Base-by-base conservation (phyloP, 352 stramenopile species). In the Phytophthora crassamura region DNA sequence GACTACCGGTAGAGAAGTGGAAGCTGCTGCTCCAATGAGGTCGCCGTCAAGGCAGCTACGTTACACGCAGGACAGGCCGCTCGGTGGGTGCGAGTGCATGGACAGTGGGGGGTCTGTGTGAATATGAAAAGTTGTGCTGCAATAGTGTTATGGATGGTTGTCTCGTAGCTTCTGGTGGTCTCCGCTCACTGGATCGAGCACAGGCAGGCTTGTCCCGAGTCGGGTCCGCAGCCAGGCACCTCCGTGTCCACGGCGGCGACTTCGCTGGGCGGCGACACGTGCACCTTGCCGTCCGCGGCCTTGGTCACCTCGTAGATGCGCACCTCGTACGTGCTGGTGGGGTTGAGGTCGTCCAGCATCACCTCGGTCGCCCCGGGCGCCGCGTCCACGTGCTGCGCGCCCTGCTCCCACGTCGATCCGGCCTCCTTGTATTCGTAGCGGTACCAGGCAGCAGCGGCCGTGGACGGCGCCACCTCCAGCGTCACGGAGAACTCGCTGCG, bases 281-380 rank as follows among this genome's bases (percentile, higher is more conserved):
- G 45, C 34, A 86, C 72, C 16, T 73, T 63, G 20, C 70, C 77
- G 35, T 83, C 67, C 11, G 42, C 62, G 40, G 52, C 49, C 40
- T 76, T 80, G 7, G 60, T 50, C 22, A 94, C 72, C 7, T 82
- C 75, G 66, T 88, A 92, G 43, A 96, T 72, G 42, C 88, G 86
- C 57, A 96, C 82, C 60, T 96, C 82, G 71, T 96, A 96, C 41
- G 88, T 90, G 79, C 86, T 91, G 40, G 88, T 95, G 25, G 88
- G 88, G 75, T 94, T 94, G 12, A 96, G 73, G 51, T 96, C 88
- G 67, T 96, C 86, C 50, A 96, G 75, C 62, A 91, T 25, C 46
- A 93, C 78, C 28, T 84, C 72, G 4, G 57, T 66, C 5, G 78
- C 82, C 7, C 74, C 74, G 0, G 69, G 28, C 38, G 76, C 52